These are phyloP conservation scores for Geranium brycei DNA, from an alignment of 345 rosid genomes.

Conservation along the genomic window DNA sequence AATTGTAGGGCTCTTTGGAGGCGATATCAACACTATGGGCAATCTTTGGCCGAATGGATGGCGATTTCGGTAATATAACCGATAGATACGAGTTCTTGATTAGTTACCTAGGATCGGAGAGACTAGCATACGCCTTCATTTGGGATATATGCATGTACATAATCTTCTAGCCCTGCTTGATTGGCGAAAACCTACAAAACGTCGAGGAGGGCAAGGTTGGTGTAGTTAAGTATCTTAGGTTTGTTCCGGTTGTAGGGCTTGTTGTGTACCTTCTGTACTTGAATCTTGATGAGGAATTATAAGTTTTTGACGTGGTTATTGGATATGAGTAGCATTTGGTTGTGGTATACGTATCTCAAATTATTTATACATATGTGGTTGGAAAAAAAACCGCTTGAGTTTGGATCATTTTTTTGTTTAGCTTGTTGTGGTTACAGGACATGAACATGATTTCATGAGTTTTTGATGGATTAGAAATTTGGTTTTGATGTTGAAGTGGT, in stretches of 20 bases:
- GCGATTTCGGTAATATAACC: slow-evolving; percentile 41
- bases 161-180: slow-evolving; percentile 91
- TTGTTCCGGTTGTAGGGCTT: slow-evolving; percentile 74
- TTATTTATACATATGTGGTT: too few relatives aligned
- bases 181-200: slow-evolving; percentile 65
- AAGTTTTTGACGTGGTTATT: too few relatives aligned
- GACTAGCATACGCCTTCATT: slow-evolving; percentile 79
- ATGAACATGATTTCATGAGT: too few relatives aligned
- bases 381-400: too few relatives aligned
- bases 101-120: slow-evolving; percentile 68
- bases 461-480: too few relatives aligned
- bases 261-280: slow-evolving; percentile 51
- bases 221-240: slow-evolving; percentile 50
- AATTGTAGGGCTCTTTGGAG: slow-evolving; percentile 73
- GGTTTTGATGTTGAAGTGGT: too few relatives aligned
- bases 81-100: slow-evolving; percentile 60
- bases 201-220: slow-evolving; percentile 38
- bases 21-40: slow-evolving; percentile 57
- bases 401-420: too few relatives aligned
- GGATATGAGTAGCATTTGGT: too few relatives aligned
- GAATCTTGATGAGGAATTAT: slow-evolving; percentile 27
- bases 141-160: slow-evolving; percentile 80
- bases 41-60: slow-evolving; percentile 54
- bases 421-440: too few relatives aligned
- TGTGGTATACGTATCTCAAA: too few relatives aligned